Base-by-base conservation (phyloP, 2,329 filamentous ascomycete species). In the Amauroascus niger region DNA sequence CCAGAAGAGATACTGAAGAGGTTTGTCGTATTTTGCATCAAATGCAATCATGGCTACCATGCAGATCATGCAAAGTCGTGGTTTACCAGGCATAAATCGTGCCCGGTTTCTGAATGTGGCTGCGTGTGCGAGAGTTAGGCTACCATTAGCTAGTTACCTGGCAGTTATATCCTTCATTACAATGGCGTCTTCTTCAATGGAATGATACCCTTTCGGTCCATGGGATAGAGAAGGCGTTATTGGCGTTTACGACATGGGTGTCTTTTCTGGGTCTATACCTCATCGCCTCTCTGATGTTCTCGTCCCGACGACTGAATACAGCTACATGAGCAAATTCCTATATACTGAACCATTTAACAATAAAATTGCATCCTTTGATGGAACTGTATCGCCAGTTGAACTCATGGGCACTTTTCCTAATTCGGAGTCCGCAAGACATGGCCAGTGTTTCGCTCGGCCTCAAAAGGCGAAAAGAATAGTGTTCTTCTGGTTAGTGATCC, bases 1-100 rank as follows among this genome's bases (percentile, higher is more conserved):
- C 6, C n/a, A 44, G 63, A 66, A 28, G 77, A 80, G 57, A 54
- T 72, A 6, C 76, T 82, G 71, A 73, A 72, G 14, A 70, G 75
- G 51, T 76, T 81, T 60, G 72, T 82, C 58, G 76, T 77, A 3
- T 81, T 83, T 61, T 84, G 81, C 61, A 78, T 80, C 59, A 76
- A 72, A 55, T 84, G 81, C 63, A 78, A 78, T 59, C 81, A 84
- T 69, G 80, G 79, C 0, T 82, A 78, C 59, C 81, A 84, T 69
- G 79, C 78, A 2, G 71, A 80, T 64, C 81, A 84, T 71, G 81
- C 81, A 9, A 68, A 74, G 59, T 74, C 77, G 57, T 84, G 81
- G 81, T 84, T 84, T 65, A 66, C 64, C 20, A 72, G 71, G 59
- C 76, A 79, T 65, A 67, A 67, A 35, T 73, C 74, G 59, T 81